phyloP scores from a whole-genome alignment of 495 filamentous ascomycete species.

The Umbilicaria muhlenbergii region DNA sequence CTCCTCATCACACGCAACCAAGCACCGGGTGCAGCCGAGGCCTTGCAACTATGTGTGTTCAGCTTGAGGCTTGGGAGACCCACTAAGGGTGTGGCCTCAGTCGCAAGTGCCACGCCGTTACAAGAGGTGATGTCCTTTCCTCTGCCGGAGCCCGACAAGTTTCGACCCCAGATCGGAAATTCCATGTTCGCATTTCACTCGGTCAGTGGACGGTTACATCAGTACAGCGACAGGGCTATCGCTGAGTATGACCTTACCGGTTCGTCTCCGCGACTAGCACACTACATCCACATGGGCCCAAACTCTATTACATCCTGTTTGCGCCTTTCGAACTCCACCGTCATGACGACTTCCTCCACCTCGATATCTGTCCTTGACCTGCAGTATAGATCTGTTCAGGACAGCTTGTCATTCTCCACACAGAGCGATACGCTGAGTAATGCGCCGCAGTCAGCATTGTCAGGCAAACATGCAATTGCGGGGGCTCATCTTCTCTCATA shows the following conservation, averaged over 20 bases:
- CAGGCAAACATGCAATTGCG: background rate
- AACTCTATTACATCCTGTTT: conserved; percentile 3
- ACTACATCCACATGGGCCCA: background rate
- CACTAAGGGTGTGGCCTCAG: background rate
- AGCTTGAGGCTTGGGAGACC: too few relatives aligned
- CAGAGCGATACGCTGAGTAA: too few relatives aligned
- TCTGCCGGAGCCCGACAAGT: conserved; percentile 4
- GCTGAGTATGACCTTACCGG: conserved; percentile 7
- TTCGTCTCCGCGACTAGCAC: conserved; percentile 1
- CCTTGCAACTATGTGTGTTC: too few relatives aligned
- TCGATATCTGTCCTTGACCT: conserved; percentile 7
- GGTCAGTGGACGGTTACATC: conserved; percentile 7
- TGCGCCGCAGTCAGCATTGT: too few relatives aligned
- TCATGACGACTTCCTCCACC: background rate
- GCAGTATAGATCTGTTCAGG: conserved; percentile 8
- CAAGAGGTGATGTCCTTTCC: background rate
- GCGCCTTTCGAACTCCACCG: conserved; percentile 6
- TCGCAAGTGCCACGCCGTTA: background rate
- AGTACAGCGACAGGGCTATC: conserved; percentile 1
- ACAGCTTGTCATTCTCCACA: background rate
- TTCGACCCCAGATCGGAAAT: background rate
- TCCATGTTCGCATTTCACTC: conserved; percentile 5
- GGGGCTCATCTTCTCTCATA: conserved; percentile 26
- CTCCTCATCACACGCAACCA: conserved; percentile 1
- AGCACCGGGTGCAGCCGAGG: too few relatives aligned